Evolutionary conservation across 345 rosid species (phyloP), one percentile per base, ranked within the genome.

Genomic region (Lenwebbia sp.): DNA sequence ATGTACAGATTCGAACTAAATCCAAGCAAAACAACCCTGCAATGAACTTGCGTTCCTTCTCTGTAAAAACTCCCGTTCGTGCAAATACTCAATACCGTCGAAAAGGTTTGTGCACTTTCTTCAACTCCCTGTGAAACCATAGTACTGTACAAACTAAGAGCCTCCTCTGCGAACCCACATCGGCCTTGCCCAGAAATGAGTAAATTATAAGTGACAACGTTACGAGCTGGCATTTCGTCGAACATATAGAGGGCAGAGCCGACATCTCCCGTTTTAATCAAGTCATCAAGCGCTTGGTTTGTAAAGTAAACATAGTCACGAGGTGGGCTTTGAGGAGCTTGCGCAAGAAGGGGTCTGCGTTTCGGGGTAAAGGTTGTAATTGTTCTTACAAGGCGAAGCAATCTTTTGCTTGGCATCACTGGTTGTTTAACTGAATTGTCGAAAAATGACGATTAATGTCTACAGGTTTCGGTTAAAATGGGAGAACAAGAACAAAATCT

Each of bases 21-120:
- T 87, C 96, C 98, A 10, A 93, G 93, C 30, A 83, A 89, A 83
- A 94, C 54, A 87, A 91, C 93, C 88, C 98, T 94, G 86, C 98
- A 90, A 70, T 94, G 98, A 87, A 91, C 93, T 85, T 94, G 98
- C 88, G 86, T 87, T 62, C 96, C 98, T 90, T 92, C 95, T 85
- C 82, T 84, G 49, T 33, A 83, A 55, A 94, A 90, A 84, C 88
- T 89, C 11, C 76, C 89, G 56, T 88, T 84, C 41, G 88, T 87
- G 91, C 98, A 95, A 65, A 92, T 86, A 89, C 98, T 93, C 75
- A 93, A 56, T 84, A 93, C 94, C 13, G 97, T 92, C 84, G 97
- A 93, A 88, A 92, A 93, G 14, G 96, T 94, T 2, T 92, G 91
- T 25, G 92, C 92, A 85, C 89, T 95, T 89, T 96, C 99, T 87